These are phyloP conservation scores for Aspergillus texensis DNA, from an alignment of 2,329 filamentous ascomycete species.

Conservation along the genomic window DNA sequence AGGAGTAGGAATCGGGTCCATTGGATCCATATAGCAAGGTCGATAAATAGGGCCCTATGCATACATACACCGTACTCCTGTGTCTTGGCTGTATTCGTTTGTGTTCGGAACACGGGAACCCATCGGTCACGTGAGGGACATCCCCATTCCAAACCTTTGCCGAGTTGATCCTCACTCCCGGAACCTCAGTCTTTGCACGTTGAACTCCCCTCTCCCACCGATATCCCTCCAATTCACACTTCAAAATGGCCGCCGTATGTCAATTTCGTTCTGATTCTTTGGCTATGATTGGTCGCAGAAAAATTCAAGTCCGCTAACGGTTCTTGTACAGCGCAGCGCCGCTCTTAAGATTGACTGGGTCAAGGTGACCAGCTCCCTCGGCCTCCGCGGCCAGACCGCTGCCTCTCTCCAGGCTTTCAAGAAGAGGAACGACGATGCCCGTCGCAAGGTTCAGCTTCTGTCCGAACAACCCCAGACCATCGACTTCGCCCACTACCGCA, in stretches of 20 bases:
- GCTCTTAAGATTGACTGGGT: conserved; percentile 99
- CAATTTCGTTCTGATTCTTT: conserved; percentile 2
- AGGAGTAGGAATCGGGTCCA: not conserved
- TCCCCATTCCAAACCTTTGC: conserved; percentile 41
- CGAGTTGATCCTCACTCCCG: conserved; percentile 40
- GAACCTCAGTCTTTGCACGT: conserved; percentile 39
- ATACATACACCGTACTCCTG: not conserved
- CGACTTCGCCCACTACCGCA: conserved; percentile 93
- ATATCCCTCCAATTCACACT: conserved; percentile 28
- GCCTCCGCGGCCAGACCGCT: conserved; percentile 93
- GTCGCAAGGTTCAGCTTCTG: conserved; percentile 85
- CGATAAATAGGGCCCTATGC: not conserved
- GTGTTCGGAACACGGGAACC: conserved; percentile 32
- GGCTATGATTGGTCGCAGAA: not conserved
- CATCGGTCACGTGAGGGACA: conserved; percentile 32
- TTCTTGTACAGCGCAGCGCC: conserved; percentile 76
- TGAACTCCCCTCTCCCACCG: conserved; percentile 35
- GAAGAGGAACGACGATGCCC: conserved; percentile 98
- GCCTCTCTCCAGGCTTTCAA: conserved; percentile 94
- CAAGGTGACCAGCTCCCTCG: conserved; percentile 90
- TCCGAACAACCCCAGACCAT: conserved; percentile 81
- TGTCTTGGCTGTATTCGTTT: conserved; percentile 12
- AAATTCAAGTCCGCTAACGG: conserved; percentile 24
- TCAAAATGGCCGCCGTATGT: conserved; percentile 50
- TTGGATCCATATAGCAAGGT: not conserved